These are phyloP conservation scores for Colletotrichum somersetense DNA, from an alignment of 2,329 filamentous ascomycete genomes.

Conservation along the genomic window DNA sequence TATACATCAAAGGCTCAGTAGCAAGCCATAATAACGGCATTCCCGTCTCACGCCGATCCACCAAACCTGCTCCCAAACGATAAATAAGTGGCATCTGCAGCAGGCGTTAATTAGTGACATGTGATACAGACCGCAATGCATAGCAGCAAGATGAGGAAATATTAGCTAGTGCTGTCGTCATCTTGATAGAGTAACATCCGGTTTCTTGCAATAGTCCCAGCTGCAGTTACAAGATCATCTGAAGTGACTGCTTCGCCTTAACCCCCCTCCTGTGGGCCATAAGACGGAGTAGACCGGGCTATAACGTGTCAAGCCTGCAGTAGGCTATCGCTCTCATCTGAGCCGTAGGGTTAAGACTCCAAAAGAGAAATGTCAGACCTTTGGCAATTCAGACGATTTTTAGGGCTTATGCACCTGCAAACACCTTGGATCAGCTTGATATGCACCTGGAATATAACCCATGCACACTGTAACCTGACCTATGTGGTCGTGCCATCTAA, in stretches of 20 bases:
- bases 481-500: neutral
- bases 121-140: no score
- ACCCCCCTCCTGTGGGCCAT: neutral
- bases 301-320: neutral
- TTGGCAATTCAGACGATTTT: neutral
- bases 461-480: neutral
- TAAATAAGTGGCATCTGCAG: no score
- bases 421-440: neutral
- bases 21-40: neutral
- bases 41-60: no score
- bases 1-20: neutral
- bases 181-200: neutral
- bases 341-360: neutral
- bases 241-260: neutral
- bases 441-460: neutral
- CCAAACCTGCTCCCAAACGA: no score
- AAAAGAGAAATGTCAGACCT: neutral
- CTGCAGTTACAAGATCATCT: neutral
- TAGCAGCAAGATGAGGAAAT: neutral
- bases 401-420: neutral
- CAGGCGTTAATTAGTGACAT: no score
- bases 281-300: neutral
- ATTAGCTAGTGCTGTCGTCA: neutral
- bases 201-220: neutral
- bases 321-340: conserved; percentile 1